Base-by-base conservation (phyloP, 495 filamentous ascomycete genomes). In the Penicillium canariense region DNA sequence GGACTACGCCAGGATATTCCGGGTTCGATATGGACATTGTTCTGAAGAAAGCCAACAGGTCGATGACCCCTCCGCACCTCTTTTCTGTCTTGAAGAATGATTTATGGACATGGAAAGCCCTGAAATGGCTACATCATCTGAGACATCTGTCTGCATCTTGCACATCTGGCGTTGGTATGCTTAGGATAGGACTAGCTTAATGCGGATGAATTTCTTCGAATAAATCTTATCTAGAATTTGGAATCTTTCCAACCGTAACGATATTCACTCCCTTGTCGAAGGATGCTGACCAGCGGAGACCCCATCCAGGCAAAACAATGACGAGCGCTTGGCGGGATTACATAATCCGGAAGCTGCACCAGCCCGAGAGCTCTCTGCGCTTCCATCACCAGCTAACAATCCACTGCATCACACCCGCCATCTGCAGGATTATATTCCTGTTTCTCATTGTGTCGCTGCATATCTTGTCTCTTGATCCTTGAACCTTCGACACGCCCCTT, bases 331-430 rank as follows among this genome's bases (percentile, higher is more conserved):
- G 58, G 56, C 48, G 31, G 38, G 39, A 39, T 76, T 72, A 76
- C 57, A 61, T 75, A 76, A 74, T 53, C 59, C 58, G 63, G 59
- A 50, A 76, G 72, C 72, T 76, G 68, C 71, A 71, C 70, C 67
- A 62, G 59, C 54, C 55, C 53, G 65, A 66, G 66, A 66, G 66
- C 68, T 71, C 71, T 69, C 61, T 69, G 64, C 55, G 62, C 67
- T 65, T 58, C 67, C 69, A 70, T 68, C 66, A 67, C 69, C 71
- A 76, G 68, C 73, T 74, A 65, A 69, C 62, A 70, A 67, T 65
- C 59, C 60, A 66, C 61, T 43, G 44, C 66, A 67, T 68, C 67
- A 64, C n/a, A 34, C 63, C 62, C 49, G 51, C 54, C 54, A 45
- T 65, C 61, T 65, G 52, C 62, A 67, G 61, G 57, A 57, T 25